Evolutionary conservation across 2,329 filamentous ascomycete genomes (phyloP).

Genomic region (Aspergillus sclerotialis): DNA sequence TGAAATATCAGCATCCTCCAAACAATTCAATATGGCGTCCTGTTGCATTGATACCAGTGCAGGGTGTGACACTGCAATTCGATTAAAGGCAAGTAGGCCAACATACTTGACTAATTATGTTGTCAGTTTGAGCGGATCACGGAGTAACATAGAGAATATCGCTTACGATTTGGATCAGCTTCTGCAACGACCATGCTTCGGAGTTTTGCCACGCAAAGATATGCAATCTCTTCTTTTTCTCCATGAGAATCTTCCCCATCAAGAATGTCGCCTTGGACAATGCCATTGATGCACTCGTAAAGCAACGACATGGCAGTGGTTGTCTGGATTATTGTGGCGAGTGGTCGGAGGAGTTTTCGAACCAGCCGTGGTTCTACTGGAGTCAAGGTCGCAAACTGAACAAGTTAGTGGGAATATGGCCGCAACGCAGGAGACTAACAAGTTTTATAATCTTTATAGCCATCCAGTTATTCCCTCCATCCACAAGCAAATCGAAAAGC

Average conservation of each 20-base stretch:
- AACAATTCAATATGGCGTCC: conserved; percentile 92
- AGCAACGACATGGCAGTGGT: conserved; percentile 96
- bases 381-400: conserved; percentile 84
- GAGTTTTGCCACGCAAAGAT: conserved; percentile 84
- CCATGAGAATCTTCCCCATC: conserved; percentile 71
- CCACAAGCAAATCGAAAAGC: conserved; percentile 84
- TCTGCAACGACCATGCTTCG: conserved; percentile 91
- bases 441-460: conserved; percentile 98
- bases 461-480: conserved; percentile 98
- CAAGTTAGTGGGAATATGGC: conserved; percentile 14
- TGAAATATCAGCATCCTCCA: conserved; percentile 92
- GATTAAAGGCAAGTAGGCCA: conserved; percentile 88
- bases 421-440: conserved; percentile 42
- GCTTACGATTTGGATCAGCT: conserved; percentile 84
- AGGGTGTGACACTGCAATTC: conserved; percentile 83
- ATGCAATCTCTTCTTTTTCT: conserved; percentile 85
- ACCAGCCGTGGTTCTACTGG: conserved; percentile 86
- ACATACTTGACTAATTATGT: conserved; percentile 78
- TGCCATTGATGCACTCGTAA: conserved; percentile 97
- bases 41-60: conserved; percentile 85
- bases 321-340: conserved; percentile 88
- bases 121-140: not conserved
- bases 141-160: not conserved
- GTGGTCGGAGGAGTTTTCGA: conserved; percentile 80
- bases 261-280: conserved; percentile 92